Base-by-base conservation (phyloP, 1,284 basidiomycete genomes). In the Pascua sp. region DNA sequence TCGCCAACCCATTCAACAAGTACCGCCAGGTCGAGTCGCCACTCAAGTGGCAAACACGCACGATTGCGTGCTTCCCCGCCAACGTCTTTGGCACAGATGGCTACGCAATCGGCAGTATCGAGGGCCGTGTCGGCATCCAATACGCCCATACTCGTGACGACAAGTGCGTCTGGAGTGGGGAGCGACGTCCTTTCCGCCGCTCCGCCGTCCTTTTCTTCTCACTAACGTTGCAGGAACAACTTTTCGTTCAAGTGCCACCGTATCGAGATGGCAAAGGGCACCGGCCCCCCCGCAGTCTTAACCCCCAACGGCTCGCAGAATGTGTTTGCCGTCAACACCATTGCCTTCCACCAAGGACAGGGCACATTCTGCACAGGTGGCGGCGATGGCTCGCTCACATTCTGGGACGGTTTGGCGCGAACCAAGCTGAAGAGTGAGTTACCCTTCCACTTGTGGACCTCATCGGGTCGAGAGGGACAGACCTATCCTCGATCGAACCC, bases 191-290 rank as follows among this genome's bases (percentile, higher is more conserved):
- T 32, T 32, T 32, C 4, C 24, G 24, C 24, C 4, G 24, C 24
- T 32, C 24, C 24, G 7, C 24, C 24, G 4, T 32, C 24, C 4
- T 32, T 32, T 3, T 32, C 4, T 32, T 32, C 24, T 17, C 11
- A 44, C 54, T 54, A 43, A 47, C n/a, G 12, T 17, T 42, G 24
- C 61, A 90, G 87, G 56, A 83, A 85, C 73, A 95, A 95, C 78
- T 96, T 95, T 73, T 92, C 90, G 0, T 98, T 98, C 84, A 95
- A 93, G 70, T 97, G 94, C 70, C 94, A 97, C 74, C 89, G 94
- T 43, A 85, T 85, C 53, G 90, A 93, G 51, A 68, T 72, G 37
- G 65, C 69, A 50, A 47, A 12, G 62, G 64, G n/a, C n/a, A n/a
- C n/a, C n/a, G n/a, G n/a, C n/a, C n/a, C n/a, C n/a, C n/a, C n/a